Percentiles rank a stretch among this genome's conserved stretches.
phyloP scores from a whole-genome alignment of 2,329 filamentous ascomycete species.

The Aspergillus glaucus region DNA sequence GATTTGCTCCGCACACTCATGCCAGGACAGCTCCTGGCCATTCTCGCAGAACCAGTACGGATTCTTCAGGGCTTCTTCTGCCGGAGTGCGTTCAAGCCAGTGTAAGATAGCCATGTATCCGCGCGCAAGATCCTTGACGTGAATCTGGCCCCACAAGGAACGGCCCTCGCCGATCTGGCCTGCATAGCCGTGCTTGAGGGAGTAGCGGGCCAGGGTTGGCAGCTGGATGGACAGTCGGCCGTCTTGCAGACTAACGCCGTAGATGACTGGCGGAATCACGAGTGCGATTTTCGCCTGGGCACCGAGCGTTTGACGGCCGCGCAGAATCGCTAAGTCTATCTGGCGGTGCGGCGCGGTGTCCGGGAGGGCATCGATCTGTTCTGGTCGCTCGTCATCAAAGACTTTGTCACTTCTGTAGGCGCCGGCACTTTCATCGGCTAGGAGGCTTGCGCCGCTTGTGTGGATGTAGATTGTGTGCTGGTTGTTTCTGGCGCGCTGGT shows the following conservation, averaged over 20 bases:
- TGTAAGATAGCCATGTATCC: conserved; percentile 44
- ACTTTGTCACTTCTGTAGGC: background rate
- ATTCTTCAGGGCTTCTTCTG: conserved; percentile 32
- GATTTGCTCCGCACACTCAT: conserved; percentile 3
- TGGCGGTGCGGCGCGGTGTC: background rate
- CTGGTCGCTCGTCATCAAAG: background rate
- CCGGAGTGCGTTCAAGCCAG: conserved; percentile 33
- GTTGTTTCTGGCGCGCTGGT: conserved; percentile 30
- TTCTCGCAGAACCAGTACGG: conserved; percentile 47
- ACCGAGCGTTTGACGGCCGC: background rate
- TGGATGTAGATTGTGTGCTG: conserved; percentile 45
- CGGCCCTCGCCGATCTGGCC: conserved; percentile 42
- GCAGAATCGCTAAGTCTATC: background rate
- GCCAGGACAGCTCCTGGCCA: conserved; percentile 3
- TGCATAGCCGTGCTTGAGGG: conserved; percentile 43
- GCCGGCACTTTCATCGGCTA: background rate
- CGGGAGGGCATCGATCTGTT: background rate
- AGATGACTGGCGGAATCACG: conserved; percentile 5
- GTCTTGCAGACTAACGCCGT: conserved; percentile 38
- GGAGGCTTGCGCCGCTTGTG: conserved; percentile 14
- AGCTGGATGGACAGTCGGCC: conserved; percentile 43
- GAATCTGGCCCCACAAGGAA: conserved; percentile 38
- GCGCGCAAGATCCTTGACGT: conserved; percentile 44
- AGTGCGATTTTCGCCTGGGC: conserved; percentile 5
- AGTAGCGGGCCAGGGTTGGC: conserved; percentile 43